A percentile compares a stretch with the other conserved stretches of the same genome.
These are phyloP conservation scores for Epipyxis sp. DNA, from an alignment of 108 stramenopile species.

Conservation along the genomic window DNA sequence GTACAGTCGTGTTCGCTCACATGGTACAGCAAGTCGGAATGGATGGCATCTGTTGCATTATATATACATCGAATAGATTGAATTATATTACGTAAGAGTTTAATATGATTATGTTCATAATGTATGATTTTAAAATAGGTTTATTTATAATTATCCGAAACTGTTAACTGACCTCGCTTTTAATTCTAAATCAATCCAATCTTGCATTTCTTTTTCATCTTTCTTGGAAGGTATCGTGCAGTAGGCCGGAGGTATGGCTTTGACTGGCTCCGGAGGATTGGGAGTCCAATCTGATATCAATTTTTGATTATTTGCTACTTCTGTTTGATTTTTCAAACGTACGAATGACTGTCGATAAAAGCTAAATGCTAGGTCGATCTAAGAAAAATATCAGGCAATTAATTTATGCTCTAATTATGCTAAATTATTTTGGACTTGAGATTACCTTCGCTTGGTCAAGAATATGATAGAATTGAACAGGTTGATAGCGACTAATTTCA, in stretches of 20 bases:
- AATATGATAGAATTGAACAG: background rate
- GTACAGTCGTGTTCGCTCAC: background rate
- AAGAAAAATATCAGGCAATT: no score
- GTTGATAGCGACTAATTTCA: background rate
- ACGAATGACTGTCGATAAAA: background rate
- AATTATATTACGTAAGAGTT: no score
- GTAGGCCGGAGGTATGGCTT: background rate
- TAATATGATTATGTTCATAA: no score
- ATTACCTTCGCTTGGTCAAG: slow-evolving; percentile 4
- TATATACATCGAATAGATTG: no score
- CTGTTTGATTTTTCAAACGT: background rate
- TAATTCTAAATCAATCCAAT: background rate
- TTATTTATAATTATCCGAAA: no score
- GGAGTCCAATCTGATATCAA: background rate
- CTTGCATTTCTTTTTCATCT: background rate
- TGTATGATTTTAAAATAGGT: no score
- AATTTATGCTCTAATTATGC: no score
- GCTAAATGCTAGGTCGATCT: no score
- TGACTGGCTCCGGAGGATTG: background rate
- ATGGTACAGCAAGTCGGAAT: background rate
- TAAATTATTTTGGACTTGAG: no score
- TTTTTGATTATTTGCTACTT: background rate
- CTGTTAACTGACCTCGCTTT: no score
- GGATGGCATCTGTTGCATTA: no score
- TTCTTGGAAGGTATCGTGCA: background rate